Percentiles rank a stretch among this genome's conserved stretches.
phyloP scores from a whole-genome alignment of 2,329 filamentous ascomycete species.

The Stagonosporopsis chrysanthemi region DNA sequence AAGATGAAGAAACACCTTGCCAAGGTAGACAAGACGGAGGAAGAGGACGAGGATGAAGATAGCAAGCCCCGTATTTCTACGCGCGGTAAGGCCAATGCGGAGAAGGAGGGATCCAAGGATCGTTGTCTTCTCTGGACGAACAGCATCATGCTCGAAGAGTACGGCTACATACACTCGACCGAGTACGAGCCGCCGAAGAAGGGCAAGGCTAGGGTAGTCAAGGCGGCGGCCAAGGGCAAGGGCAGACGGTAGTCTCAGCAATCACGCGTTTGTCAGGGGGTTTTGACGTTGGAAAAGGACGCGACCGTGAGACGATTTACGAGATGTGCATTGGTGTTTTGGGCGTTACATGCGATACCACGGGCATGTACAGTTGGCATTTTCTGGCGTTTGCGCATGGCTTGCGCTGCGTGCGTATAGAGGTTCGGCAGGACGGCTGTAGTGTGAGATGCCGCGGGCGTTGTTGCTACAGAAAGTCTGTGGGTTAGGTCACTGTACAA shows the following conservation, averaged over 20 bases:
- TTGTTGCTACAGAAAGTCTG: background rate
- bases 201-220: slow-evolving; percentile 52
- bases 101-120: slow-evolving; percentile 61
- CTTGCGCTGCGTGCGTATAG: slow-evolving; percentile 8
- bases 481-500: background rate
- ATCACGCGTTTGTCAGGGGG: too few species aligned
- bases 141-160: slow-evolving; percentile 63
- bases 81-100: slow-evolving; percentile 66
- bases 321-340: slow-evolving; percentile 30
- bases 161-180: slow-evolving; percentile 68
- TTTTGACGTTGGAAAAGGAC: too few species aligned
- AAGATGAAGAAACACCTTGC: slow-evolving; percentile 77
- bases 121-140: slow-evolving; percentile 73
- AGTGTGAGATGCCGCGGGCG: background rate
- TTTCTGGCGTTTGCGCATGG: slow-evolving; percentile 27
- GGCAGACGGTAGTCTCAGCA: slow-evolving; percentile 28
- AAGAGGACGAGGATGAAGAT: slow-evolving; percentile 56
- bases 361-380: slow-evolving; percentile 26
- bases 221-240: slow-evolving; percentile 38
- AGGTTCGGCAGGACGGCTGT: slow-evolving; percentile 1
- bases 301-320: slow-evolving; percentile 25
- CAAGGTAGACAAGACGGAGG: slow-evolving; percentile 58
- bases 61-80: slow-evolving; percentile 66
- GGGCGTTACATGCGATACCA: slow-evolving; percentile 35
- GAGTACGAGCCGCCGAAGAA: slow-evolving; percentile 57